Percentiles rank a stretch among this genome's conserved stretches.
Evolutionary conservation across 305 asterid genomes (phyloP).

Genomic region (Solanum aculeatissimum): DNA sequence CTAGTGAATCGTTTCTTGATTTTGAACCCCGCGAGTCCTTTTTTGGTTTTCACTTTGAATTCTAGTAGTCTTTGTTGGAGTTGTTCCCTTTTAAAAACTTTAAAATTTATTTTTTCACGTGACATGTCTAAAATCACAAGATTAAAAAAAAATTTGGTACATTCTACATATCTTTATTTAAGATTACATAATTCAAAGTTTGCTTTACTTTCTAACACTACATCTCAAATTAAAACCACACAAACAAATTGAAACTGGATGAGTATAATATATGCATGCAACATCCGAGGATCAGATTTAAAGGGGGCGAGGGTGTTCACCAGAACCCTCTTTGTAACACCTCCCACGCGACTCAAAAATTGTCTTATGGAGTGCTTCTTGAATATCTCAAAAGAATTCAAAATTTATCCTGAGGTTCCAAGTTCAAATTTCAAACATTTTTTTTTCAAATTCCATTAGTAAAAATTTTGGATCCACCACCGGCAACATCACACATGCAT

Average conservation of each 20-base stretch:
- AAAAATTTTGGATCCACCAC: no score
- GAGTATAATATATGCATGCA: neutral
- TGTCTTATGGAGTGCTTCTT: no score
- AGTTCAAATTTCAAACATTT: no score
- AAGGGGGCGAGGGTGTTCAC: no score
- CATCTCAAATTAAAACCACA: neutral
- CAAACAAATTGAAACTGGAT: neutral
- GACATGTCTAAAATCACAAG: no score
- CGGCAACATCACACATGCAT: neutral
- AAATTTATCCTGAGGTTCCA: no score
- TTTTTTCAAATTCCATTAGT: no score
- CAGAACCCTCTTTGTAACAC: no score
- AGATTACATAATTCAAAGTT: neutral
- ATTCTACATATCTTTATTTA: neutral
- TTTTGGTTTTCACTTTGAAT: neutral
- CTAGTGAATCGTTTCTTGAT: neutral
- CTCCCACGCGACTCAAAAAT: no score
- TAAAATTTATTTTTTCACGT: no score
- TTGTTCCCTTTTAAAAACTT: neutral
- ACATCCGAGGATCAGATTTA: no score
- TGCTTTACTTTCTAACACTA: accelerated
- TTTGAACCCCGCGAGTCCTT: neutral
- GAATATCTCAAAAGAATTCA: no score
- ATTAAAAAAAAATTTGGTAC: neutral
- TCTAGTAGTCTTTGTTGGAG: neutral